Evolutionary conservation across 139 green algal species (phyloP), one percentile per base, ranked within the genome.

Genomic region (Tetradesmus lagerheimii): DNA sequence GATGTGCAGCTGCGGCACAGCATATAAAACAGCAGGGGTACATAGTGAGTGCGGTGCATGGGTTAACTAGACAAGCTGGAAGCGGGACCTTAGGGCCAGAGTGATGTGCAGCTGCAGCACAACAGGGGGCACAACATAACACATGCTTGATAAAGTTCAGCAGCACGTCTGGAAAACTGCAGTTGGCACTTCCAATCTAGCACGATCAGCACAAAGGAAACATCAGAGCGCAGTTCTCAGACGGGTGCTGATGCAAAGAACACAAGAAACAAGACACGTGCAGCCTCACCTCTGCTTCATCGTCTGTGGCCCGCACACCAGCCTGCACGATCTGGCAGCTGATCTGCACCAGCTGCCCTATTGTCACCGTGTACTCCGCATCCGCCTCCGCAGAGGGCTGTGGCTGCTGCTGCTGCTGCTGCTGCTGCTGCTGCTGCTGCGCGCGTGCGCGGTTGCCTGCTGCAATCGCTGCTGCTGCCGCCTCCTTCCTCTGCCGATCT

Each of bases 391-490:
- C 31, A 66, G 29, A n/a, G 4, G n/a, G 31, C 16, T 23, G 31
- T 45, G 47, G 80, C 45, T 75, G 80, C 80, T 71, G 80, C 27
- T 75, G 45, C 80, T 47, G 80, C 45, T 85, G 79, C 45, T 71
- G 80, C 27, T 71, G 80, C 43, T 75, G 23, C 47, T 47, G 80
- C 45, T 85, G 79, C 45, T 71, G 80, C 27, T 71, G 80, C 43
- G 45, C n/a, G 12, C 47, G 18, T 23, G 80, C 80, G n/a, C 41
- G 80, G 14, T 18, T 45, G 29, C 82, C 31, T 37, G 77, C 77
- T 83, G 77, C 77, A 62, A 66, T 27, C 29, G 80, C 80, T 76
- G 80, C 80, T 76, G 80, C 80, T 76, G 80, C 27, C 45, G 80
- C 80, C 41, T 75, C n/a, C 39, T 71, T 71, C 41, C 27, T n/a